Evolutionary conservation across 2,329 filamentous ascomycete genomes (phyloP).

Genomic region (Thelonectria olida): DNA sequence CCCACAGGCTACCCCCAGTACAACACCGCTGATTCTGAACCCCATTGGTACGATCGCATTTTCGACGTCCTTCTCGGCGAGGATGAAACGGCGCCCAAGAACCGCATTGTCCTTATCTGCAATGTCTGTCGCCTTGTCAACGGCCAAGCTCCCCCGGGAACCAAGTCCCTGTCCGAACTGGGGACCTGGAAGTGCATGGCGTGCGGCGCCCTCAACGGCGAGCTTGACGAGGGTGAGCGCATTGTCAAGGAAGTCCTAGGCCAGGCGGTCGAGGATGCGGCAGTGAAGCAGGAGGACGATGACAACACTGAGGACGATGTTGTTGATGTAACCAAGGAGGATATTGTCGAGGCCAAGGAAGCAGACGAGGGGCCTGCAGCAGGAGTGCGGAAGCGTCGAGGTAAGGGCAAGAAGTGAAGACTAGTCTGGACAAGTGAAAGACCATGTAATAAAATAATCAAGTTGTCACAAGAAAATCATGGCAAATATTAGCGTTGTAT

Average conservation of each 20-base stretch:
- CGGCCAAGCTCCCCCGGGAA: constrained; percentile 91
- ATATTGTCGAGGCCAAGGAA: constrained; percentile 23
- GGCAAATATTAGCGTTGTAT: not conserved
- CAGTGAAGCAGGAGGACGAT: constrained; percentile 24
- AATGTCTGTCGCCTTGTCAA: constrained; percentile 86
- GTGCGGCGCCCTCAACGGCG: constrained; percentile 85
- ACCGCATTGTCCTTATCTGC: constrained; percentile 90
- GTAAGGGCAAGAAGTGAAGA: constrained; percentile 38
- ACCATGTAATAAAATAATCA: not conserved
- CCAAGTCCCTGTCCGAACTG: constrained; percentile 78
- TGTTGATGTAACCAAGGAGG: constrained; percentile 26
- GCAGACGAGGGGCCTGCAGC: constrained; percentile 31
- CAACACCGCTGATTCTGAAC: constrained; percentile 44
- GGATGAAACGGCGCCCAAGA: constrained; percentile 91
- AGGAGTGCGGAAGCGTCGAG: constrained; percentile 37
- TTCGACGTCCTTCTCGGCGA: constrained; percentile 93
- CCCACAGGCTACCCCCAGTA: constrained; percentile 23
- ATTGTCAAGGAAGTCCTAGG: constrained; percentile 73
- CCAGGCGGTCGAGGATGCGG: constrained; percentile 31
- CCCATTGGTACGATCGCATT: constrained; percentile 94
- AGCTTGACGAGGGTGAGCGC: constrained; percentile 78
- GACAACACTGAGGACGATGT: constrained; percentile 17
- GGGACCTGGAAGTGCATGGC: constrained; percentile 89
- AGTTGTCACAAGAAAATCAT: not conserved
- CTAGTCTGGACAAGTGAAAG: not conserved